A percentile compares a stretch with the other conserved stretches of the same genome.
phyloP scores from a whole-genome alignment of 345 rosid genomes.

The Salix koriyanagi region DNA sequence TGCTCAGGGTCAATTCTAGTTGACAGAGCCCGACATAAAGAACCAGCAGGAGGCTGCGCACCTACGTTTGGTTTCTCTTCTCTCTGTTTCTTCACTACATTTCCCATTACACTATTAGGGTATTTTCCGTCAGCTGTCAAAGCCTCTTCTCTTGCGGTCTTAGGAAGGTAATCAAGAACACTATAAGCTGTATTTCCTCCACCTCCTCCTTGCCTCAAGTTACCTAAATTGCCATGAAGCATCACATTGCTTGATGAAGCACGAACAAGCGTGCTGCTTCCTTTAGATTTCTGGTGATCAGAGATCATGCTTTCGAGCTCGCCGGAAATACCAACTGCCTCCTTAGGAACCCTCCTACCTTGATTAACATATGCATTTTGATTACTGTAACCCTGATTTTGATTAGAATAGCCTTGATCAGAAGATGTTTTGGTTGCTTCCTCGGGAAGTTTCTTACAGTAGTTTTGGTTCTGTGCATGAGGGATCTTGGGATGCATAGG shows the following conservation, averaged over 20 bases:
- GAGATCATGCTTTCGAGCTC: conserved; percentile 81
- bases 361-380: conserved; percentile 30
- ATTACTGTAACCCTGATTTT: neutral
- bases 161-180: conserved; percentile 24
- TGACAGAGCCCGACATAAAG: conserved; percentile 77
- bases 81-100: conserved; percentile 41
- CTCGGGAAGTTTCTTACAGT: conserved; percentile 13
- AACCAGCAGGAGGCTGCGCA: conserved; percentile 15
- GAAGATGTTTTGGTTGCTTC: conserved; percentile 1
- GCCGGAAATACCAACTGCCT: conserved; percentile 61
- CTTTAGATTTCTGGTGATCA: conserved; percentile 61
- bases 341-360: conserved; percentile 51
- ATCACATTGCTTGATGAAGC: conserved; percentile 86
- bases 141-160: conserved; percentile 18
- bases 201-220: conserved; percentile 56
- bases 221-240: conserved; percentile 73
- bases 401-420: neutral
- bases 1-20: conserved; percentile 96
- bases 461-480: conserved; percentile 19
- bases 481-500: conserved; percentile 29
- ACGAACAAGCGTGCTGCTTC: conserved; percentile 50
- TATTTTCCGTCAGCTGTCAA: conserved; percentile 25
- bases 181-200: conserved; percentile 19
- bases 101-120: conserved; percentile 43
- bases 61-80: conserved; percentile 17